Conservation (phyloP, 2,329 filamentous ascomycete species). For the Botryotinia convoluta region DNA sequence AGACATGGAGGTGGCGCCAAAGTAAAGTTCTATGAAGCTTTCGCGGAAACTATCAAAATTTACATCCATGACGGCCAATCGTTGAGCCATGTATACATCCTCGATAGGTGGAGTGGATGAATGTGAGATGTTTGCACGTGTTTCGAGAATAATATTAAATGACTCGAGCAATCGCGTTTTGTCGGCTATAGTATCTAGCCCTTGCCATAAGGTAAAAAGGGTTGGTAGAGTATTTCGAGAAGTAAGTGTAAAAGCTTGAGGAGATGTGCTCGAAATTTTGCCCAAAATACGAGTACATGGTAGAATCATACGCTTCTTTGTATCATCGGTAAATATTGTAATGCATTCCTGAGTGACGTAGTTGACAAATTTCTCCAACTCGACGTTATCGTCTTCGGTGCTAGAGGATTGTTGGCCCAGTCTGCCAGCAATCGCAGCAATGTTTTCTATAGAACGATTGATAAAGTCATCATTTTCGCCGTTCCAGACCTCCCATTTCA, state of each 20-base stretch:
- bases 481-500: conserved; percentile 40
- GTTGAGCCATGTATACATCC: neutral
- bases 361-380: conserved; percentile 21
- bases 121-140: conserved; percentile 24
- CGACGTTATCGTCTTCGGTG: conserved; percentile 16
- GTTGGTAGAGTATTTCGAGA: neutral
- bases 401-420: conserved; percentile 15
- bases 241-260: conserved; percentile 9
- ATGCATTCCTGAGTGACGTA: conserved; percentile 21
- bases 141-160: conserved; percentile 34
- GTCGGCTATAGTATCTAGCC: conserved; percentile 4
- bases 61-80: conserved; percentile 2
- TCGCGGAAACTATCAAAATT: conserved; percentile 19
- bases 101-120: neutral
- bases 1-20: conserved; percentile 25
- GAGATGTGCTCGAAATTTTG: conserved; percentile 15
- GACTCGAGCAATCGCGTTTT: conserved; percentile 30
- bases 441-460: conserved; percentile 29
- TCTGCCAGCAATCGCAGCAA: conserved; percentile 27
- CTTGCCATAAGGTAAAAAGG: conserved; percentile 13
- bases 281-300: conserved; percentile 19
- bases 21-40: conserved; percentile 25
- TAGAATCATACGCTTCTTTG: conserved; percentile 19
- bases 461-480: conserved; percentile 36
- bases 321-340: conserved; percentile 14